Base-by-base conservation (phyloP, 2,329 filamentous ascomycete genomes). In the Pezicula neosporulosa region DNA sequence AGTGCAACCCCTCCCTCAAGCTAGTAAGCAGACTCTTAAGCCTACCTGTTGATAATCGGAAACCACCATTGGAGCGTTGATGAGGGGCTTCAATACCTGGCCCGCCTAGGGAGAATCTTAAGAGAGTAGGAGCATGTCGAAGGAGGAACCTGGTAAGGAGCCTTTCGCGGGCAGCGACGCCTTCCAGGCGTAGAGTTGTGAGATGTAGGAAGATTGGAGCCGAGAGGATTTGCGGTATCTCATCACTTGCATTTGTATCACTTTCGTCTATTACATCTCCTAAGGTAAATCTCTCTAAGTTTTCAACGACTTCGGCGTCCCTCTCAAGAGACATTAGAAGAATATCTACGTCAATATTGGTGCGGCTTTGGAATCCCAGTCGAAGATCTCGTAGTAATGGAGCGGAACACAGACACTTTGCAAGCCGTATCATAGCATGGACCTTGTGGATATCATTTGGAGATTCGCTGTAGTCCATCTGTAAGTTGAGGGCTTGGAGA, bases 41-140 rank as follows among this genome's bases (percentile, higher is more conserved):
- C 0, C 68, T 72, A 6, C 76, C 76, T 37, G 72, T 67, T 50
- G 68, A 69, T 10, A 79, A 64, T 49, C 72, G 69, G 30, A 78
- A 63, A 12, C 76, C 75, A 16, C 74, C 74, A 19, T 69, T 68
- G 18, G 69, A 68, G 3, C 66, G 58, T 56, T 72, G 71, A 52
- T 68, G 66, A 5, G 67, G 66, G 33, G 68, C 68, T 38, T 69
- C 70, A 12, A 73, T 58, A 5, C 74, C 75, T 16, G 68, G 66
- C 4, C 74, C 74, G 16, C 76, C 76, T 9, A 79, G 67, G 3
- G 73, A 71, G 7, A 78, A 60, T 1, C 70, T 66, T 42, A 64
- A 59, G 27, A 78, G 64, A 0, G 70, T 72, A 4, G 60, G 43
- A 10, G 67, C 66, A 53, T 77, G 74, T 4, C 68, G 59, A 16